Evolutionary conservation across 139 green algal species (phyloP).

Genomic region (Microglena sp.): DNA sequence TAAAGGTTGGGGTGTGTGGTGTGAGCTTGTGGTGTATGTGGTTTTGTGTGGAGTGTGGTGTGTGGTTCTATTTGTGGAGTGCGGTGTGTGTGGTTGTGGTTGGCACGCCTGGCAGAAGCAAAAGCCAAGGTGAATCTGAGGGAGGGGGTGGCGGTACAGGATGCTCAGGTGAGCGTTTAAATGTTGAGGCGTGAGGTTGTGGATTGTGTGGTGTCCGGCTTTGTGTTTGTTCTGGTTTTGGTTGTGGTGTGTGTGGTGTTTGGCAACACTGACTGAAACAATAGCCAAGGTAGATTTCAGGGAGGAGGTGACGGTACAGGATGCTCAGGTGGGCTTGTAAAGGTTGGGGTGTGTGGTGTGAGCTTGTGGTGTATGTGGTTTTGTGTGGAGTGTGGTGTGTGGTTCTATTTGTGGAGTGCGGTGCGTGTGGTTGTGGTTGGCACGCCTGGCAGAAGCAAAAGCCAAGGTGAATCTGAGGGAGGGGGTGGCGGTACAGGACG

Average conservation of each 20-base stretch:
- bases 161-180: slow-evolving; percentile 67
- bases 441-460: slow-evolving; percentile 79
- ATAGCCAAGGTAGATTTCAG: slow-evolving; percentile 73
- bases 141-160: slow-evolving; percentile 49
- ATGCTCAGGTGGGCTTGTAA: slow-evolving; percentile 67
- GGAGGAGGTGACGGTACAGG: slow-evolving; percentile 50
- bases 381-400: not conserved
- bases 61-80: too few species aligned
- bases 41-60: not conserved
- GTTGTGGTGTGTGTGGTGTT: too few species aligned
- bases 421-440: too few species aligned
- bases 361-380: too few species aligned
- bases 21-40: too few species aligned
- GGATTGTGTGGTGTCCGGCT: too few species aligned
- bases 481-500: slow-evolving; percentile 58
- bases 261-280: slow-evolving; percentile 83
- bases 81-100: too few species aligned
- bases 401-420: too few species aligned
- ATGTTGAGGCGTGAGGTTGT: not conserved
- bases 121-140: slow-evolving; percentile 73
- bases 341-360: not conserved
- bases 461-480: slow-evolving; percentile 72
- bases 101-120: slow-evolving; percentile 84
- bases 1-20: not conserved
- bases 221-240: not conserved